A percentile compares a stretch with the other conserved stretches of the same genome.
These are phyloP conservation scores for Trichoderma gamsii DNA, from an alignment of 495 filamentous ascomycete species.

Conservation along the genomic window DNA sequence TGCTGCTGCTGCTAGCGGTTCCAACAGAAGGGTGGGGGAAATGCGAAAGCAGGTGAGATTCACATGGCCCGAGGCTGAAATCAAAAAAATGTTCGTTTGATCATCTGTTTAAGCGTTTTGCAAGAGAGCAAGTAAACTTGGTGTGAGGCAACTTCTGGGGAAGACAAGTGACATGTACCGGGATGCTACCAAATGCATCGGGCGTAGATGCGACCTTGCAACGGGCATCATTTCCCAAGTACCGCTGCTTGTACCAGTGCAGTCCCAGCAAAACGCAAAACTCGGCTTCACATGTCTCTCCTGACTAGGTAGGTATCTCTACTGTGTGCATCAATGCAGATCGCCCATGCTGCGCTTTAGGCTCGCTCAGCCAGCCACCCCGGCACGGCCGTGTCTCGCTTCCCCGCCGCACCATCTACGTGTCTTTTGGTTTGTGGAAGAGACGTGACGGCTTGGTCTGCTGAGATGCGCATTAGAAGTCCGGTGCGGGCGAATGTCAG, in stretches of 20 bases:
- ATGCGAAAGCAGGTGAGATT: background rate
- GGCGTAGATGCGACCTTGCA: background rate
- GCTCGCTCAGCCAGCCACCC: background rate
- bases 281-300: conserved; percentile 3
- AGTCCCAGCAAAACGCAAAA: background rate
- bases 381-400: background rate
- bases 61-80: background rate
- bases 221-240: background rate
- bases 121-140: background rate
- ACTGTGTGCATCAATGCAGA: background rate
- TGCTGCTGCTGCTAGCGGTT: too few species aligned
- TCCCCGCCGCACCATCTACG: background rate
- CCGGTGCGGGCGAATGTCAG: too few species aligned
- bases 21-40: background rate
- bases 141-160: background rate
- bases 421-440: too few species aligned
- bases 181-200: background rate
- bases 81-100: too few species aligned
- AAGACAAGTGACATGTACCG: too few species aligned
- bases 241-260: too few species aligned
- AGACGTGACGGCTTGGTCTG: too few species aligned
- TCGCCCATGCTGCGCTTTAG: background rate
- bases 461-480: background rate
- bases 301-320: background rate
- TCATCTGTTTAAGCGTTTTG: background rate